Evolutionary conservation across 1,139 yeast species (phyloP).

Genomic region (Yamadazyma jaroonii): DNA sequence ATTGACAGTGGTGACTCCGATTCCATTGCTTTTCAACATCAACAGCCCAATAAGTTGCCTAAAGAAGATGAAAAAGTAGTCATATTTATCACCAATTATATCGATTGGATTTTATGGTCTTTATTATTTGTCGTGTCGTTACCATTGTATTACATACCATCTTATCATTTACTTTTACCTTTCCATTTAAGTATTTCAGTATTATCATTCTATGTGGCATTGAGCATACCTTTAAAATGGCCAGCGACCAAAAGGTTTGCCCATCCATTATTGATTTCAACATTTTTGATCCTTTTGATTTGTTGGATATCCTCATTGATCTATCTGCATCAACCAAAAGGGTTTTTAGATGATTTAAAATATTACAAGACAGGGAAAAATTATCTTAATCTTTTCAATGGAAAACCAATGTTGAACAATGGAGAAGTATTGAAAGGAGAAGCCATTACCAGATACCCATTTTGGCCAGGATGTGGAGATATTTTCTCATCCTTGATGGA

Average conservation of each 20-base stretch:
- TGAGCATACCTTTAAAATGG: slow-evolving; percentile 48
- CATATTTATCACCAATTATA: slow-evolving; percentile 39
- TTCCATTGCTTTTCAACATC: neutral
- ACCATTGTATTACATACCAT: slow-evolving; percentile 48
- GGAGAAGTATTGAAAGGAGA: slow-evolving; percentile 19
- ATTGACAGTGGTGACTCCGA: neutral
- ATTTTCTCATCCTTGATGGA: slow-evolving; percentile 69
- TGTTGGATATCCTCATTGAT: slow-evolving; percentile 61
- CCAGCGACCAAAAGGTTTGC: slow-evolving; percentile 48
- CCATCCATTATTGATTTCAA: slow-evolving; percentile 71
- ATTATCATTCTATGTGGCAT: slow-evolving; percentile 51
- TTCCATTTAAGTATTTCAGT: slow-evolving; percentile 62
- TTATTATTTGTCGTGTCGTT: slow-evolving; percentile 50
- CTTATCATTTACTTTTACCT: slow-evolving; percentile 54
- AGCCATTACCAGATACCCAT: slow-evolving; percentile 31
- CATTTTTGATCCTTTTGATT: slow-evolving; percentile 57
- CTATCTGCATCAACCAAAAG: slow-evolving; percentile 41
- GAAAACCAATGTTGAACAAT: slow-evolving; percentile 26
- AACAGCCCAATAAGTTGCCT: slow-evolving; percentile 11
- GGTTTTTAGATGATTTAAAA: slow-evolving; percentile 48
- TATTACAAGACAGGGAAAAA: slow-evolving; percentile 69
- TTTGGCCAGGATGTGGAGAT: slow-evolving; percentile 83
- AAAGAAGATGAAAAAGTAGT: slow-evolving; percentile 26
- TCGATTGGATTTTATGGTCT: slow-evolving; percentile 56
- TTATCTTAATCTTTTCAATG: slow-evolving; percentile 56